A percentile compares a stretch with the other conserved stretches of the same genome.
Evolutionary conservation across 2,329 filamentous ascomycete species (phyloP).

Genomic region (Cytospora piceae): DNA sequence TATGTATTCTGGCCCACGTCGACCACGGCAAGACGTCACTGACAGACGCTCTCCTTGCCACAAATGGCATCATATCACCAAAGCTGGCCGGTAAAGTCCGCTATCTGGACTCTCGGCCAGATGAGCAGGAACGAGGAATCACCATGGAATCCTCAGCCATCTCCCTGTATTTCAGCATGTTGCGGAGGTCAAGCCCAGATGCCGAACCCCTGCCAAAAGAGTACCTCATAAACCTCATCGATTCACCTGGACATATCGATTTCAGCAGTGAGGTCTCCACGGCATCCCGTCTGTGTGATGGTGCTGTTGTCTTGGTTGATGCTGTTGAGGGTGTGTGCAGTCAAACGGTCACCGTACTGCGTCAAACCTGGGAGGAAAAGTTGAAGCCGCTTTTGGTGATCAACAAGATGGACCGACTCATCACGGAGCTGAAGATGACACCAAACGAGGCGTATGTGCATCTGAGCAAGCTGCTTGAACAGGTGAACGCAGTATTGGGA

Average conservation of each 20-base stretch:
- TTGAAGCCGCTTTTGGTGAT: constrained; percentile 93
- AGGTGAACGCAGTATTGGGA: constrained; percentile 95
- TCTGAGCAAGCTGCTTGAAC: constrained; percentile 85
- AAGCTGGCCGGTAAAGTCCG: constrained; percentile 97
- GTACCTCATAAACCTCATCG: constrained; percentile 95
- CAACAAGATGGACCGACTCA: constrained; percentile 95
- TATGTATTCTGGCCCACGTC: constrained; percentile 94
- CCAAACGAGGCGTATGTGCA: constrained; percentile 88
- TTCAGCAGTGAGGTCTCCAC: constrained; percentile 98
- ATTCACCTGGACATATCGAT: constrained; percentile 97
- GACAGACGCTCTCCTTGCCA: constrained; percentile 93
- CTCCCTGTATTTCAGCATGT: constrained; percentile 91
- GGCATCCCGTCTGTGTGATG: constrained; percentile 90
- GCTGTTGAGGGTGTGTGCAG: constrained; percentile 98
- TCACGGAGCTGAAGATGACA: constrained; percentile 94
- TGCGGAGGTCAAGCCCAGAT: constrained; percentile 72
- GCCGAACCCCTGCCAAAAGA: constrained; percentile 75
- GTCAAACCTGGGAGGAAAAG: constrained; percentile 95
- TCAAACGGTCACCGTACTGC: constrained; percentile 94
- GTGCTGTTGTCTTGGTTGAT: constrained; percentile 91
- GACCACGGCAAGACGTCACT: constrained; percentile 99
- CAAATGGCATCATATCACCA: constrained; percentile 98
- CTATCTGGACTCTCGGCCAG: constrained; percentile 93
- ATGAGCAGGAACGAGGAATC: constrained; percentile 94
- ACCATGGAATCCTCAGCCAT: constrained; percentile 99